These are phyloP conservation scores for Mitragyna speciosa DNA, from an alignment of 257 asterid genomes.

Conservation along the genomic window DNA sequence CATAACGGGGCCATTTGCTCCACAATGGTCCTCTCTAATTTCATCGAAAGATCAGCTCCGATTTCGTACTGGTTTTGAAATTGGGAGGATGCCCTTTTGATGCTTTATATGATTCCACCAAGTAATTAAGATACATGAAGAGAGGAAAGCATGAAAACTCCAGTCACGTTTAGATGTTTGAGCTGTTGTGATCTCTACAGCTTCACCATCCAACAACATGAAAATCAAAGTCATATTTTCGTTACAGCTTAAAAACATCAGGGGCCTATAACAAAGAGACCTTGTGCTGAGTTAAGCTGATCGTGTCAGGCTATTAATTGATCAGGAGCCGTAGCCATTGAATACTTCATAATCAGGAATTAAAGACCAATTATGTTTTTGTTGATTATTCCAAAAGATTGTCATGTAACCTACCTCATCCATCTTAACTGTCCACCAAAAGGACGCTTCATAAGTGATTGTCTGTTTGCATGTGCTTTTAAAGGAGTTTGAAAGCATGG, in stretches of 20 bases:
- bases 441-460: conserved; percentile 9
- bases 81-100: not conserved
- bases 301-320: not conserved
- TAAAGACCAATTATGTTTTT: conserved; percentile 17
- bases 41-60: not conserved
- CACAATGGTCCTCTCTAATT: conserved; percentile 26
- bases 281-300: not conserved
- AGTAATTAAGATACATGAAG: not conserved
- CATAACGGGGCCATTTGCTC: conserved; percentile 67
- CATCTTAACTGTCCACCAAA: conserved; percentile 11
- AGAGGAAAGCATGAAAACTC: not conserved
- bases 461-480: conserved; percentile 18
- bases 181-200: not conserved
- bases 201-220: not conserved
- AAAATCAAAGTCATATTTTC: not conserved
- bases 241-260: not conserved
- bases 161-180: conserved; percentile 7
- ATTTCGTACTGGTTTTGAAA: not conserved
- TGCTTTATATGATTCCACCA: not conserved
- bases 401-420: not conserved
- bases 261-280: not conserved
- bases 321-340: not conserved
- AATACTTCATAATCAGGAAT: conserved; percentile 5
- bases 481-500: conserved; percentile 4
- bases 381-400: conserved; percentile 1